Evolutionary conservation across 495 filamentous ascomycete genomes (phyloP).

Genomic region (Lophium mytilinum): DNA sequence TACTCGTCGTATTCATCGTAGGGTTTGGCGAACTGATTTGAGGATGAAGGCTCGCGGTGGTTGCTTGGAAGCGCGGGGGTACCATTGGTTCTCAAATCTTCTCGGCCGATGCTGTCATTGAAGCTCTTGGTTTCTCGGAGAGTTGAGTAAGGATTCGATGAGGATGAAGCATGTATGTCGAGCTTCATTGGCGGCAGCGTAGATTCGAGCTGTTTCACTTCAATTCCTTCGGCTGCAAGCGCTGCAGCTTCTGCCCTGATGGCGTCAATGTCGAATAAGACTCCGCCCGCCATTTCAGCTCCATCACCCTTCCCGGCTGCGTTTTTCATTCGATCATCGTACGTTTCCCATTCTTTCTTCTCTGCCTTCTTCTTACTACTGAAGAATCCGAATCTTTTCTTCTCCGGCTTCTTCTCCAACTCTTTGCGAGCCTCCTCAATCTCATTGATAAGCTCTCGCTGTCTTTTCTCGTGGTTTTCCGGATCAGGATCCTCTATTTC

Average conservation of each 20-base stretch:
- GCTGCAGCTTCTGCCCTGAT: constrained; percentile 62
- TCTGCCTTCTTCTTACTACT: constrained; percentile 64
- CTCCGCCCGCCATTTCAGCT: constrained; percentile 28
- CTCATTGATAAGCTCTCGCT: constrained; percentile 89
- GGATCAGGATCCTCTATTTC: constrained; percentile 98
- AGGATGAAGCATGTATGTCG: constrained; percentile 32
- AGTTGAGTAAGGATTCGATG: constrained; percentile 7
- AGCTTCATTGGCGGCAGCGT: constrained; percentile 86
- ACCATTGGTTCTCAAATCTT: not conserved
- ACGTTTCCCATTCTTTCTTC: constrained; percentile 94
- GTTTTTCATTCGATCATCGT: constrained; percentile 50
- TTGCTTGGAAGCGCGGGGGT: constrained; percentile 2
- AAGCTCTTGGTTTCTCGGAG: constrained; percentile 24
- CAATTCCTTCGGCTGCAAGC: constrained; percentile 65
- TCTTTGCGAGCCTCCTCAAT: constrained; percentile 90
- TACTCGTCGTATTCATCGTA: constrained; percentile 19
- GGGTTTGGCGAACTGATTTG: not conserved
- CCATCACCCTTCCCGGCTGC: constrained; percentile 31
- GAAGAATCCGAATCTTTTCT: constrained; percentile 72
- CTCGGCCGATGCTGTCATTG: constrained; percentile 20
- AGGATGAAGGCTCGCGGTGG: not conserved
- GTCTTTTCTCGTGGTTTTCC: constrained; percentile 78
- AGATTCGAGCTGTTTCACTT: constrained; percentile 75
- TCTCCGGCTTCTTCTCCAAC: constrained; percentile 62
- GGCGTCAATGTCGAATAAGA: constrained; percentile 93